These are phyloP conservation scores for Phytophthora citricola DNA, from an alignment of 352 stramenopile genomes.

Conservation along the genomic window DNA sequence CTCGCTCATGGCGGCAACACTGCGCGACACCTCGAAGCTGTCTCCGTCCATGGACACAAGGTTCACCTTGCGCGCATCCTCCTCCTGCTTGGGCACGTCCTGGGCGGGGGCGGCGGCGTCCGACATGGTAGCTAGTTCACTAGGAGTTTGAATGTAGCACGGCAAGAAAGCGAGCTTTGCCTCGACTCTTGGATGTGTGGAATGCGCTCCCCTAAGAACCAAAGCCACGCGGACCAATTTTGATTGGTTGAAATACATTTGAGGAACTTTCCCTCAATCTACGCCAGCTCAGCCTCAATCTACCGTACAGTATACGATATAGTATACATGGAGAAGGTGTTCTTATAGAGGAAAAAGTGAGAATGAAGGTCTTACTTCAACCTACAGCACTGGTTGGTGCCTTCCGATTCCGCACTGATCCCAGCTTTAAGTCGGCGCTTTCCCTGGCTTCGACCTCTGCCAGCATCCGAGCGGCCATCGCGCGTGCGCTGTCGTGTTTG, in stretches of 20 bases:
- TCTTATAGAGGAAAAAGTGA: conserved; percentile 5
- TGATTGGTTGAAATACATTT: conserved; percentile 7
- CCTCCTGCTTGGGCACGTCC: conserved; percentile 63
- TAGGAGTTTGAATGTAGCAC: conserved; percentile 28
- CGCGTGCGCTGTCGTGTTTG: conserved; percentile 74
- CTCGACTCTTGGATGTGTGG: conserved; percentile 23
- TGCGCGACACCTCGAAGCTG: conserved; percentile 94
- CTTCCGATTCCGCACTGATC: conserved; percentile 10
- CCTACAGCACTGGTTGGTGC: background rate
- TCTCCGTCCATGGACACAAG: conserved; percentile 96
- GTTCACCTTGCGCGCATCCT: conserved; percentile 86
- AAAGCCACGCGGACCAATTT: conserved; percentile 14
- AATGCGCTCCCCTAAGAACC: conserved; percentile 1
- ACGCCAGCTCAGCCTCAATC: too few species aligned
- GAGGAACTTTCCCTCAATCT: background rate
- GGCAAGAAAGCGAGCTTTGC: conserved; percentile 9
- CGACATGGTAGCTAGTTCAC: conserved; percentile 48
- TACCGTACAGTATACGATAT: conserved; percentile 1
- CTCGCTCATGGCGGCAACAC: conserved; percentile 97
- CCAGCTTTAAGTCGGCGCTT: conserved; percentile 14
- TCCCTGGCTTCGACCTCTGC: conserved; percentile 3
- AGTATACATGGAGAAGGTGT: background rate
- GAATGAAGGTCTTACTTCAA: conserved; percentile 27
- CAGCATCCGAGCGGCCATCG: conserved; percentile 51
- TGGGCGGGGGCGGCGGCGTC: conserved; percentile 50